A percentile compares a stretch with the other conserved stretches of the same genome.
These are phyloP conservation scores for Pleurozium schreberi DNA, from an alignment of 225 moss, liverwort and hornwort genomes.

Conservation along the genomic window DNA sequence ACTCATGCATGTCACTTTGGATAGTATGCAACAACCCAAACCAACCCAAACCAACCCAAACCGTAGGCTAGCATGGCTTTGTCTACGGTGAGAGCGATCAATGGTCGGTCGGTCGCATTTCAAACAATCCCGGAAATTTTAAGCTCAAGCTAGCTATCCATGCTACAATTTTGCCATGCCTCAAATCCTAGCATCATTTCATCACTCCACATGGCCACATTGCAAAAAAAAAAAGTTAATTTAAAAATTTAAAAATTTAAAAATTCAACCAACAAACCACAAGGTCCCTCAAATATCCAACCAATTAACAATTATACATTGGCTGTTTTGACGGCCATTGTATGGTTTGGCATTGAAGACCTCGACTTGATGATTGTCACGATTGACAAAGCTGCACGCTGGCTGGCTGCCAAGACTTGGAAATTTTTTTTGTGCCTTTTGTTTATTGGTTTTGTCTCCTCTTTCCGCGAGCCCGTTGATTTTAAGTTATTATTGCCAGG, in stretches of 20 bases:
- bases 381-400: background rate
- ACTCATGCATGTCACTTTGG: background rate
- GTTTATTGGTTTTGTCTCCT: background rate
- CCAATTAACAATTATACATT: background rate
- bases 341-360: background rate
- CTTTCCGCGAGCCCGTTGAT: background rate
- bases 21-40: background rate
- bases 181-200: background rate
- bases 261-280: background rate
- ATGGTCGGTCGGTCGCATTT: rapidly evolving
- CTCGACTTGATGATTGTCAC: background rate
- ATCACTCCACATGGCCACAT: background rate
- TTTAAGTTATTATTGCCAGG: background rate
- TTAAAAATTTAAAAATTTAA: too few relatives aligned
- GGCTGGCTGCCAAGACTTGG: background rate
- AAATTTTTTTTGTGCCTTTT: background rate
- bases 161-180: too few relatives aligned
- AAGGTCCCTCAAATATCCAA: background rate
- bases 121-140: background rate
- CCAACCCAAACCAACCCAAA: too few relatives aligned
- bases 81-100: too few relatives aligned
- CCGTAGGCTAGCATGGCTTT: background rate
- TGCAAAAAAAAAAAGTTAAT: too few relatives aligned
- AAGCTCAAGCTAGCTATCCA: background rate
- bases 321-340: background rate